Evolutionary conservation across 176 grass and related monocot genomes (phyloP), one percentile per base, ranked within the genome.

Genomic region (Carex cristatella): DNA sequence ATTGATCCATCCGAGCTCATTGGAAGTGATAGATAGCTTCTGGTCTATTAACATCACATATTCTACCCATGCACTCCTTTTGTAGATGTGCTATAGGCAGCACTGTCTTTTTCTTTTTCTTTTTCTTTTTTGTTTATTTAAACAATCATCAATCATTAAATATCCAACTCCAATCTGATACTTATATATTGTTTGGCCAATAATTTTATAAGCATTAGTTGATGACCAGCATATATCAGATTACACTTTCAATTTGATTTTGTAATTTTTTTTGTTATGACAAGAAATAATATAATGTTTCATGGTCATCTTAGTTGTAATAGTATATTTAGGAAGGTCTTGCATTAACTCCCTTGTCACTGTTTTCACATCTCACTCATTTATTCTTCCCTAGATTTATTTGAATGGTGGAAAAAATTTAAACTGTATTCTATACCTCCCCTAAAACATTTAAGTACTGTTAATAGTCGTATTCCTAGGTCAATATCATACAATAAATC

Each of bases 1-100:
- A 70, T 89, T 60, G 65, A 90, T 89, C 82, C 86, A 68, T 87
- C 82, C 12, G 54, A 87, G 64, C 46, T 86, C 42, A 85, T 85
- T 73, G 57, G 77, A 88, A 57, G 27, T 84, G 77, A 75, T 16
- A 27, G 69, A 74, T 77, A 77, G 51, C 49, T 77, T 33, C 5
- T 56, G 38, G 73, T 77, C 38, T 77, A 56, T 77, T 32, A 31
- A 56, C 46, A 32, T 77, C 13, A 33, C 49, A 77, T 44, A 70
- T 32, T 15, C 13, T 76, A 55, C 11, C 15, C 5, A 48, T 55
- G 18, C 19, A 33, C 23, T 15, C 28, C 5, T 54, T 73, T 73
- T 49, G 46, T 56, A 77, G 49, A 54, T 56, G 38, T 31, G 23
- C 2, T 12, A 15, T 7, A 72, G 7, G 9, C 12, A 54, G 23